phyloP scores from a whole-genome alignment of 257 asterid genomes.

The Nicotiana otophora region DNA sequence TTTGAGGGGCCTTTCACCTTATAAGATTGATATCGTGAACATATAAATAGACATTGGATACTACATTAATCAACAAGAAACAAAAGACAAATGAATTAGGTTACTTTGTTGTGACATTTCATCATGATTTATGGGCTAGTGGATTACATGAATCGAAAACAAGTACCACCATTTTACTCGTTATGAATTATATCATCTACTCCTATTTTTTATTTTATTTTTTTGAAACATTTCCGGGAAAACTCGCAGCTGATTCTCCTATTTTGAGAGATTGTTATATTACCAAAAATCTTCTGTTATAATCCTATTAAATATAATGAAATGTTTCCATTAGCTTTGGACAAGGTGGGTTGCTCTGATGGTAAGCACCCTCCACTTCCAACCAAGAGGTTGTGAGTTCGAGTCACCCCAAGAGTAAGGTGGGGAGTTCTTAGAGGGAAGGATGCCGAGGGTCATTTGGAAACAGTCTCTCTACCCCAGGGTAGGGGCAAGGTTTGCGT shows the following conservation, averaged over 20 bases:
- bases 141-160: neutral
- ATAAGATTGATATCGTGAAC: too few species aligned
- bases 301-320: neutral
- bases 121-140: constrained; percentile 8
- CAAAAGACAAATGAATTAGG: neutral
- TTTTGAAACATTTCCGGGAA: too few species aligned
- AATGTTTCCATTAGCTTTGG: neutral
- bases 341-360: too few species aligned
- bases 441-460: too few species aligned
- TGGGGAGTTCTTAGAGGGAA: too few species aligned
- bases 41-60: neutral
- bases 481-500: too few species aligned
- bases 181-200: neutral
- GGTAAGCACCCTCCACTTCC: too few species aligned
- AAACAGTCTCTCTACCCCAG: too few species aligned
- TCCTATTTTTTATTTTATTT: neutral
- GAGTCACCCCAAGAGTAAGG: too few species aligned
- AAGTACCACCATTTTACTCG: neutral
- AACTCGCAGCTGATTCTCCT: neutral
- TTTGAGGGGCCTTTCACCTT: too few species aligned
- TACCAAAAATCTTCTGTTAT: neutral
- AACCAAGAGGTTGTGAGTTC: too few species aligned
- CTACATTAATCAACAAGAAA: neutral
- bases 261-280: neutral
- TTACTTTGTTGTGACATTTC: constrained; percentile 6